Conservation (phyloP, 306 rosid species). For the Dalbergia cochinchinensis region DNA sequence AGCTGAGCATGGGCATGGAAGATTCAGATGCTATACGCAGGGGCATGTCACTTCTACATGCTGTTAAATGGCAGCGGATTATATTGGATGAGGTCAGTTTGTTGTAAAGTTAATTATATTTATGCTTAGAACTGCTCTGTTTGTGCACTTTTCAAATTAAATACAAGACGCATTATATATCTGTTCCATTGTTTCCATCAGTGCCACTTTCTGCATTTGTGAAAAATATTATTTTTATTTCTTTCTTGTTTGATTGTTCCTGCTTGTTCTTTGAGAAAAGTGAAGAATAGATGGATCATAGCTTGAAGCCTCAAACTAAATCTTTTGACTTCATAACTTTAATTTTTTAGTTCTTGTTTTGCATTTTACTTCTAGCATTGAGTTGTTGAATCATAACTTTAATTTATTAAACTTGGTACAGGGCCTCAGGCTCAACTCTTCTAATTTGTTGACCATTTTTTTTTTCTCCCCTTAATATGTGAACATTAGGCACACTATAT, state of each 20-base stretch:
- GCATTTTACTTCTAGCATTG: slow-evolving; percentile 13
- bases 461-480: neutral
- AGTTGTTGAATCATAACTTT: neutral
- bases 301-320: slow-evolving; percentile 5
- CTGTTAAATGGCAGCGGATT: slow-evolving; percentile 84
- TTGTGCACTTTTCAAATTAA: neutral
- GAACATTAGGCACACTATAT: slow-evolving; percentile 78
- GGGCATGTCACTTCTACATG: slow-evolving; percentile 67
- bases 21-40: slow-evolving; percentile 32
- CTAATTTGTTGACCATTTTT: slow-evolving; percentile 24
- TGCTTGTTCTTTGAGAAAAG: slow-evolving; percentile 29
- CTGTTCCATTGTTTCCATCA: neutral
- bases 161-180: slow-evolving; percentile 8
- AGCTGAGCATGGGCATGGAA: neutral
- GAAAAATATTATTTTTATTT: neutral
- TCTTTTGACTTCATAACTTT: neutral
- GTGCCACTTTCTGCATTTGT: neutral
- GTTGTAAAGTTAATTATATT: neutral
- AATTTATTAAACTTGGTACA: neutral
- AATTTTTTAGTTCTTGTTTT: neutral
- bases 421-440: neutral
- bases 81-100: slow-evolving; percentile 89
- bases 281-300: slow-evolving; percentile 8
- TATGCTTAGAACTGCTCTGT: neutral
- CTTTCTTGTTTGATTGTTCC: slow-evolving; percentile 26